Evolutionary conservation across 805 yeast species (phyloP), one percentile per base, ranked within the genome.

Genomic region (Cyberlindnera japonica): DNA sequence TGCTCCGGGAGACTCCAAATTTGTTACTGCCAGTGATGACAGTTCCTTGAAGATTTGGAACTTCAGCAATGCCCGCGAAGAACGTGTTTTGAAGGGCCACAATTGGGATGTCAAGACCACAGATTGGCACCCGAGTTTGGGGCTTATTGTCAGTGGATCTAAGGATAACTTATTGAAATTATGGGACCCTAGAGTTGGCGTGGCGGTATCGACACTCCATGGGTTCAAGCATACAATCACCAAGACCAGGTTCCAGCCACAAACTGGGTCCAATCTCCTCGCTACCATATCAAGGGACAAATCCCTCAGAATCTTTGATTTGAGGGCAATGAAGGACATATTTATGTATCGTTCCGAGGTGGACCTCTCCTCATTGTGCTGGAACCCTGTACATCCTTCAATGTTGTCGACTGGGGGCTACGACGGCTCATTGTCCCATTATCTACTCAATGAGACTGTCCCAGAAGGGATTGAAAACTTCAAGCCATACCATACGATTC

Each of bases 81-180:
- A 93, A 58, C 66, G 85, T 35, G 71, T 77, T 0, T 68, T 93
- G 40, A 73, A 79, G 18, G 98, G 98, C 2, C 99, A 93, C 64
- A 96, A 95, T 60, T 93, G 99, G 99, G 99, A 93, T 63, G 97
- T 93, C 17, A 93, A 93, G 59, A 79, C 90, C 40, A 86, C 95
- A 39, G 98, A 93, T 62, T 93, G 99, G 99, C 99, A 93, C 62
- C 86, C 95, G 5, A 71, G 74, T 11, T 66, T 87, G 63, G 96
- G 97, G 0, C 69, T 93, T 20, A 73, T 93, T 37, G 96, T 84
- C 0, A 77, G 90, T 48, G 99, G 97, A 0, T 93, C 98, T 0
- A 93, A 95, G 60, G 99, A 93, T 63, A 95, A 95, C 62, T 67
- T 89, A 50, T 77, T 93, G 35, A 89, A 90, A 63, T 68, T 93